Evolutionary conservation across 352 stramenopile species (phyloP).

Genomic region (Phytophthora cajani): DNA sequence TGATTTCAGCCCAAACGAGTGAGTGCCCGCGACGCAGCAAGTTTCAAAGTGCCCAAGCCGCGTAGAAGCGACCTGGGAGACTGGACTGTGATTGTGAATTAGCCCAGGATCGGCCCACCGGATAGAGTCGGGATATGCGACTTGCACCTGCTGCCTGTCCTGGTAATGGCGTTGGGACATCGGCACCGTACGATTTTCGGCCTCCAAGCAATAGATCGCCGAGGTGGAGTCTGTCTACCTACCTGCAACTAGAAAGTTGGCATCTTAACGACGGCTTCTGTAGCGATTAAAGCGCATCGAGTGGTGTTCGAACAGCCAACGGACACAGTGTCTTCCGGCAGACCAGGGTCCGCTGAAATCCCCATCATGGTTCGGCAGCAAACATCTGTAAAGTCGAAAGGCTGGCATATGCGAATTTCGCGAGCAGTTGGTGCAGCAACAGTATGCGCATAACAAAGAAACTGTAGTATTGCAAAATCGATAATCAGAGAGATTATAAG

Average conservation of each 20-base stretch:
- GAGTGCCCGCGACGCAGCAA: conserved; percentile 26
- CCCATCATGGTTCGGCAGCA: conserved; percentile 16
- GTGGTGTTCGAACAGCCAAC: conserved; percentile 30
- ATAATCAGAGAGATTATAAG: background rate
- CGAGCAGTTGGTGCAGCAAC: background rate
- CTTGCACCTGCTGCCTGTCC: conserved; percentile 25
- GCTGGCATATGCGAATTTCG: background rate
- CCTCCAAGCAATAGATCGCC: background rate
- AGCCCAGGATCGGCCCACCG: conserved; percentile 30
- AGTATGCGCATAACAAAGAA: background rate
- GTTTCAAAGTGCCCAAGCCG: conserved; percentile 25
- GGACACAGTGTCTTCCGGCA: conserved; percentile 1
- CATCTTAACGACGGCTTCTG: background rate
- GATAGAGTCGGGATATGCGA: conserved; percentile 6
- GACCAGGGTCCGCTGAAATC: conserved; percentile 7
- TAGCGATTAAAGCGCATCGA: conserved; percentile 16
- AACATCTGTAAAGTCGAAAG: conserved; percentile 30
- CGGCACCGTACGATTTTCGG: background rate
- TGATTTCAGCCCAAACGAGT: conserved; percentile 10
- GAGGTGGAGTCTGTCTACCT: background rate
- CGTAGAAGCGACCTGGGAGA: conserved; percentile 37
- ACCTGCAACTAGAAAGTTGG: background rate
- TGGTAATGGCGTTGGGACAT: background rate
- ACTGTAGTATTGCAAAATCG: background rate
- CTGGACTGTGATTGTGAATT: conserved; percentile 34